Evolutionary conservation across 1,284 basidiomycete genomes (phyloP).

Genomic region (Kwoniella shivajii): DNA sequence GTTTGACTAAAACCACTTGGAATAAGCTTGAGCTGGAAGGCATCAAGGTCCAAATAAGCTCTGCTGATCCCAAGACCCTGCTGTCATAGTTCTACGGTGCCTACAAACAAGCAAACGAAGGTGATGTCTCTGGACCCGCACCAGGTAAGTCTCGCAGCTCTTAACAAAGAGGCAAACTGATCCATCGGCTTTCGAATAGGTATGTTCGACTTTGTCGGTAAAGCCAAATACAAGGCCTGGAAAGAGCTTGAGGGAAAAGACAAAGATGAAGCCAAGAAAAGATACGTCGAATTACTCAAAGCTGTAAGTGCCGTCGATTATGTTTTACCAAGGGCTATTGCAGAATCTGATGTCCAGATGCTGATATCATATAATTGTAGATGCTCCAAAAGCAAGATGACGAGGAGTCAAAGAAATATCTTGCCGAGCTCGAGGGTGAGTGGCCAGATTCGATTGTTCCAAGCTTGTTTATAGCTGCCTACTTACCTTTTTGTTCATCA

Average conservation of each 20-base stretch:
- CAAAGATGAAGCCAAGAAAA: conserved; percentile 68
- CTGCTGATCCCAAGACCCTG: conserved; percentile 91
- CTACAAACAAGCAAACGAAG: conserved; percentile 85
- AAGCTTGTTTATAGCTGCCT: conserved; percentile 19
- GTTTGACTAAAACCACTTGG: conserved; percentile 20
- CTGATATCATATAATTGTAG: conserved; percentile 48
- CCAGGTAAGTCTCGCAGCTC: conserved; percentile 44
- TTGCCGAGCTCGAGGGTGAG: conserved; percentile 64
- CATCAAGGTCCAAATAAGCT: conserved; percentile 62
- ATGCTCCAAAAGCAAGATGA: conserved; percentile 59
- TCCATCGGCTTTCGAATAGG: conserved; percentile 14
- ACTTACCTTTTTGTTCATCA: too few relatives aligned
- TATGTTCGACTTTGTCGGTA: conserved; percentile 54
- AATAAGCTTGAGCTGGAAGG: neutral
- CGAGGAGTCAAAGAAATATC: conserved; percentile 63
- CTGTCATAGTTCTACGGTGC: conserved; percentile 80
- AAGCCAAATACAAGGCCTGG: conserved; percentile 74
- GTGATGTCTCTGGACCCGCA: conserved; percentile 54
- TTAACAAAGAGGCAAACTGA: neutral
- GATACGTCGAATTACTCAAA: conserved; percentile 74
- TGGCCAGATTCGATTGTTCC: neutral
- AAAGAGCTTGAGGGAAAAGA: conserved; percentile 69
- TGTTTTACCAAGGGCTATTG: neutral
- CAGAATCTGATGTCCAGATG: too few relatives aligned
- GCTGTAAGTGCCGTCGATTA: conserved; percentile 59